Evolutionary conservation across 768 basidiomycete species (phyloP).

Genomic region (Daedalea quercina): DNA sequence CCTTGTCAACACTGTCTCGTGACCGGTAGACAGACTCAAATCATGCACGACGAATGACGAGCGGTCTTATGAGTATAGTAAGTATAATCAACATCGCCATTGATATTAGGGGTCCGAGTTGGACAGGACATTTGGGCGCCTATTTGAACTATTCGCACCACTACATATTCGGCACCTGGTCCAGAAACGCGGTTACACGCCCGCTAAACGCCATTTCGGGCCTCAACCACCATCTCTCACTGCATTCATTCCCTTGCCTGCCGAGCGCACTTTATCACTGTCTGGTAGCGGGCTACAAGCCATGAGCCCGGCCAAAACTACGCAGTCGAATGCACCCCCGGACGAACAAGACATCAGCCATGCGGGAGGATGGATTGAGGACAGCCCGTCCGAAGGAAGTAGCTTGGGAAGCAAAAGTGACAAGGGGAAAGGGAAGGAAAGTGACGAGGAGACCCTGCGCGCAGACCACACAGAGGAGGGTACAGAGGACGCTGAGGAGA

Average conservation of each 20-base stretch:
- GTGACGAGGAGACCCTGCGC: conserved; percentile 19
- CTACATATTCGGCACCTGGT: background rate
- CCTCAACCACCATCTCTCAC: background rate
- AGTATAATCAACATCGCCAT: too few relatives aligned
- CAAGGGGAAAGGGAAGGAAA: conserved; percentile 27
- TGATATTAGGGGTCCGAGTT: too few relatives aligned
- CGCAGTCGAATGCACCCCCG: conserved; percentile 33
- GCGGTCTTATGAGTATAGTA: too few relatives aligned
- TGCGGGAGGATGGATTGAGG: conserved; percentile 28
- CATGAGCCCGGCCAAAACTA: background rate
- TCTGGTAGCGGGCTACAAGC: background rate
- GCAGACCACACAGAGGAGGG: conserved; percentile 4
- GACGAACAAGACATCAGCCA: conserved; percentile 41
- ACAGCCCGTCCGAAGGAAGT: conserved; percentile 21
- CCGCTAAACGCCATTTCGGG: background rate
- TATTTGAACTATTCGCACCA: background rate
- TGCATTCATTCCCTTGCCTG: background rate
- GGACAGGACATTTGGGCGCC: too few relatives aligned
- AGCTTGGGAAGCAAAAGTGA: conserved; percentile 18
- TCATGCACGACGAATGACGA: too few relatives aligned
- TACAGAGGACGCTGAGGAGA: conserved; percentile 15
- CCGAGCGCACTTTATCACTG: background rate
- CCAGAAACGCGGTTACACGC: background rate
- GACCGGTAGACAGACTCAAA: too few relatives aligned
- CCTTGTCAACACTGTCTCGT: too few relatives aligned